A percentile compares a stretch with the other conserved stretches of the same genome.
These are phyloP conservation scores for Chalaropsis ovoidea DNA, from an alignment of 2,329 filamentous ascomycete species.

Conservation along the genomic window DNA sequence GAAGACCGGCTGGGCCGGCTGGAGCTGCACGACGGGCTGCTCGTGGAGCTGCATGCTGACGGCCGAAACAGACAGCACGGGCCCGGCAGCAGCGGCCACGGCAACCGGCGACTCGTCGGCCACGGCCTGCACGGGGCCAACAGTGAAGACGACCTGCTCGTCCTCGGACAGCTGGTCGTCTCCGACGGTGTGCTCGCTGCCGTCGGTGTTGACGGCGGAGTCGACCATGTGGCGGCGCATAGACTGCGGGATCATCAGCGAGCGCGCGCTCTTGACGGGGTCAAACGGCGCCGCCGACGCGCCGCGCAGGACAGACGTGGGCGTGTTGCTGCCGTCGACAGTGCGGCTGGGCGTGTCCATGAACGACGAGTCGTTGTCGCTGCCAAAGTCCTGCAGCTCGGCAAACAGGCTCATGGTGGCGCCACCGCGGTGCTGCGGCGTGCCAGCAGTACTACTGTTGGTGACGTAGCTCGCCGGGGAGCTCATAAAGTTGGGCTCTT, in stretches of 20 bases:
- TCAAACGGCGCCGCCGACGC: constrained; percentile 33
- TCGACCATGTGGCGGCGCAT: constrained; percentile 45
- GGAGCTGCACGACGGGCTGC: constrained; percentile 29
- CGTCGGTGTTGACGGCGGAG: constrained; percentile 50
- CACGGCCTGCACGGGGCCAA: constrained; percentile 17
- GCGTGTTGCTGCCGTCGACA: constrained; percentile 39
- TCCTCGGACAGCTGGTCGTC: constrained; percentile 30
- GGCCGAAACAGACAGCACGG: constrained; percentile 12
- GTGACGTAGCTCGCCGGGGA: constrained; percentile 50
- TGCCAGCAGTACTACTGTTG: constrained; percentile 39
- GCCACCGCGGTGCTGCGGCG: constrained; percentile 39
- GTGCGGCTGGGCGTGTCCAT: constrained; percentile 47
- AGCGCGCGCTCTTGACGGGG: constrained; percentile 13
- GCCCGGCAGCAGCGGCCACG: not conserved
- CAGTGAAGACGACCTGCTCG: constrained; percentile 20
- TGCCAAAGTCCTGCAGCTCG: constrained; percentile 72
- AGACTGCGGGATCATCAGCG: constrained; percentile 20
- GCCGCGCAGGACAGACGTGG: constrained; percentile 38
- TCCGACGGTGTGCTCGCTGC: constrained; percentile 33
- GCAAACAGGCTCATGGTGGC: constrained; percentile 74
- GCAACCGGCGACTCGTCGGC: constrained; percentile 20
- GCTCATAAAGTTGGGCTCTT: constrained; percentile 47
- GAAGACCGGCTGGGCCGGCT: constrained; percentile 29
- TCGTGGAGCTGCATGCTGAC: constrained; percentile 1
- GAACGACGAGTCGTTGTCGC: constrained; percentile 61